These are phyloP conservation scores for Vanrija sp. DNA, from an alignment of 1,284 basidiomycete genomes.

Conservation along the genomic window DNA sequence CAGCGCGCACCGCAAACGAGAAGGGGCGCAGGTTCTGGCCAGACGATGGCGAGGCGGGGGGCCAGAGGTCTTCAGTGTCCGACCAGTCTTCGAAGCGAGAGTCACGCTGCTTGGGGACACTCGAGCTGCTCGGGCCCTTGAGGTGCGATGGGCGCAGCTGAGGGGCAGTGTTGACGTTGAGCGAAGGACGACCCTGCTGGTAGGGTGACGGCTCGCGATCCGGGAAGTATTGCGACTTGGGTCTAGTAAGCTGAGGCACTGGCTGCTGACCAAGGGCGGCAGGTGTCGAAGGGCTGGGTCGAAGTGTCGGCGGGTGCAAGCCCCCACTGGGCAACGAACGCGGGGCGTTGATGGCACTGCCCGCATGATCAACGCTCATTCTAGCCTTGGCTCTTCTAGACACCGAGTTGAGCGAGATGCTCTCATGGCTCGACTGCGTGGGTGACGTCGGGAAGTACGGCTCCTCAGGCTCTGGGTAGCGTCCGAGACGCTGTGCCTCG, in stretches of 20 bases:
- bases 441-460: slow-evolving; percentile 16
- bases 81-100: slow-evolving; percentile 17
- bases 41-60: slow-evolving; percentile 26
- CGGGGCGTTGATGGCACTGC: no score
- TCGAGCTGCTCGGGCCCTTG: slow-evolving; percentile 12
- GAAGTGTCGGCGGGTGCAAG: slow-evolving; percentile 13
- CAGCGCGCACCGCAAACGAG: slow-evolving; percentile 47
- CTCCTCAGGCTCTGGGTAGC: slow-evolving; percentile 36
- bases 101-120: slow-evolving; percentile 13
- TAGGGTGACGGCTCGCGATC: slow-evolving; percentile 24
- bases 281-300: slow-evolving; percentile 42
- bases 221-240: slow-evolving; percentile 38
- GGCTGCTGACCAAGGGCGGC: slow-evolving; percentile 26
- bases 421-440: slow-evolving; percentile 24
- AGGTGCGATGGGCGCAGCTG: slow-evolving; percentile 9
- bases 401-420: neutral
- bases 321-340: neutral
- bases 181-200: neutral
- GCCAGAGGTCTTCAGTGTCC: slow-evolving; percentile 38
- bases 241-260: slow-evolving; percentile 19
- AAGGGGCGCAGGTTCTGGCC: slow-evolving; percentile 39
- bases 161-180: slow-evolving; percentile 2
- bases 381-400: no score
- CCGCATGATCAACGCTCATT: no score
- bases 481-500: slow-evolving; percentile 35